Evolutionary conservation across 345 rosid species (phyloP).

Genomic region (Salix caprea): DNA sequence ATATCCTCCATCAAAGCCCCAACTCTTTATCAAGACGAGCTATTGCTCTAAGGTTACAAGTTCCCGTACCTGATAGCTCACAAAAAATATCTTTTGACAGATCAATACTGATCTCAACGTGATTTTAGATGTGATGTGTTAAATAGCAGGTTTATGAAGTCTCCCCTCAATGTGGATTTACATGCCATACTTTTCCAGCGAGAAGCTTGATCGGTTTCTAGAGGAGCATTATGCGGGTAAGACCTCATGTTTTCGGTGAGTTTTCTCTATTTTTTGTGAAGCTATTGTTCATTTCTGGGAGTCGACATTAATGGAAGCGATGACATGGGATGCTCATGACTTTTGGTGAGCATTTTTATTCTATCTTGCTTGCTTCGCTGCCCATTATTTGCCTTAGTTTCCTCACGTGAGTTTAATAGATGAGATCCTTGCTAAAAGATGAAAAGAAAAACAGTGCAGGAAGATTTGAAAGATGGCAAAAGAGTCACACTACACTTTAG

Average conservation of each 20-base stretch:
- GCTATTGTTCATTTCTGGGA: background rate
- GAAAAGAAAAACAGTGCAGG: conserved; percentile 5
- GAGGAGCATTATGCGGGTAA: conserved; percentile 1
- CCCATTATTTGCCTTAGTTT: conserved; percentile 5
- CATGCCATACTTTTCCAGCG: background rate
- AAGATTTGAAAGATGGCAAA: conserved; percentile 20
- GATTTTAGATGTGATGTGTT: background rate
- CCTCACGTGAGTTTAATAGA: conserved; percentile 2
- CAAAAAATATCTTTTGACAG: too few species aligned
- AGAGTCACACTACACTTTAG: background rate
- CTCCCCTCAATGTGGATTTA: background rate
- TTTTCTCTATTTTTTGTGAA: background rate
- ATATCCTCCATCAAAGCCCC: too few species aligned
- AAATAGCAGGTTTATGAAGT: background rate
- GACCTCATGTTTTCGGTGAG: conserved; percentile 1
- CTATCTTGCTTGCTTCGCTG: background rate
- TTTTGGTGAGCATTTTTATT: background rate
- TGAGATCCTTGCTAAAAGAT: background rate
- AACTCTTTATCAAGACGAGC: too few species aligned
- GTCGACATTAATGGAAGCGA: background rate
- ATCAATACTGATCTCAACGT: background rate
- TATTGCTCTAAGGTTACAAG: too few species aligned
- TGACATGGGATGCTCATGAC: background rate
- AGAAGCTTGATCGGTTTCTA: background rate
- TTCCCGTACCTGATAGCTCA: too few species aligned